Evolutionary conservation across 169 alveolate genomes (phyloP).

Genomic region (Cryptosporidium sp.): DNA sequence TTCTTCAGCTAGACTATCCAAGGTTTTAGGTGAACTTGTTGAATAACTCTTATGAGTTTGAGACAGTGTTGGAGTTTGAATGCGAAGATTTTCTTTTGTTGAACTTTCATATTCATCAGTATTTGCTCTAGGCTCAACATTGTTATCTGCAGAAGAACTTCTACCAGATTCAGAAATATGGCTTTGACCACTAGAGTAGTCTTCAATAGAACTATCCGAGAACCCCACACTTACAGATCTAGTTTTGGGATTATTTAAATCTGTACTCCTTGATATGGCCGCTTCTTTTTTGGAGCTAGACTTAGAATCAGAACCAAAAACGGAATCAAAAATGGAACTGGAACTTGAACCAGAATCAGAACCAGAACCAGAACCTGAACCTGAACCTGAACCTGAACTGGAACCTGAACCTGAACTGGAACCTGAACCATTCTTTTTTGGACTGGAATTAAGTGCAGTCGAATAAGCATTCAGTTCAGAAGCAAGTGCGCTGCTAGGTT

Average conservation of each 20-base stretch:
- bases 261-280: too few relatives aligned
- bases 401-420: too few relatives aligned
- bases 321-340: neutral
- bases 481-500: neutral
- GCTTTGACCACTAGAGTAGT: neutral
- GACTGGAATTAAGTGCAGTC: neutral
- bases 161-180: too few relatives aligned
- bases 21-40: neutral
- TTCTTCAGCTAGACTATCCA: neutral
- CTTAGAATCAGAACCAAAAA: neutral
- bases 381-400: neutral
- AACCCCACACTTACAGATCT: too few relatives aligned
- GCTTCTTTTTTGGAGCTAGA: too few relatives aligned
- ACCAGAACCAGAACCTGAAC: neutral
- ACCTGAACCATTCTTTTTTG: neutral
- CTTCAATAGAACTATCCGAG: too few relatives aligned
- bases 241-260: too few relatives aligned
- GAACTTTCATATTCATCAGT: too few relatives aligned
- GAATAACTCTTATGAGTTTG: neutral
- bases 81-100: neutral
- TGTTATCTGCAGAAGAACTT: neutral
- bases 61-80: neutral
- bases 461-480: neutral
- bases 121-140: neutral
- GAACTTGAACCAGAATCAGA: neutral